Base-by-base conservation (phyloP, 129 eudicot genomes). In the Mikania micrantha region DNA sequence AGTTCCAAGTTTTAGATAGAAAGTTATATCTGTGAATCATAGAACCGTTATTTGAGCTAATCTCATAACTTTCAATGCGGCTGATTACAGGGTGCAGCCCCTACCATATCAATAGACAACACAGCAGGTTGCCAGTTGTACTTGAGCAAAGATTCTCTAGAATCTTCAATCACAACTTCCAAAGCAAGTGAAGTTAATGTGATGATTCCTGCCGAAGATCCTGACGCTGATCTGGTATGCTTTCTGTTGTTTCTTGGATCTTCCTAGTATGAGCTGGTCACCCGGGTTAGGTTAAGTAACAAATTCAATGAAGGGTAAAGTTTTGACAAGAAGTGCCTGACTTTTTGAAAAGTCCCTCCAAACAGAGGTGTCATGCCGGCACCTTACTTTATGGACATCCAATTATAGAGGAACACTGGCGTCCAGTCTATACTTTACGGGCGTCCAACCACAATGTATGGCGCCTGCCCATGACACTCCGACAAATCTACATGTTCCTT, bases 131-230 rank as follows among this genome's bases (percentile, higher is more conserved):
- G 96, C 80, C 96, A 86, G 66, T 69, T 93, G 73, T 93, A 82
- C 70, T 75, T 93, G 80, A 84, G 92, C 88, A 79, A 85, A 77
- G 90, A 84, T 44, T 83, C 99, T 72, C 77, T 93, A 41, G 90
- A 73, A 22, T 69, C 95, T 57, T 85, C 96, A 66, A 80, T 93
- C 66, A 93, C 99, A 69, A 86, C 99, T 12, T 95, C 96, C 17
- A 93, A 93, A 82, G 88, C 96, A 28, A 88, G 92, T 77, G 99
- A 93, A 83, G 77, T 89, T 65, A 93, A 93, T 66, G 96, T 93
- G 17, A 66, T 89, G 82, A 90, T 93, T 16, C 95, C 98, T 74
- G 82, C 86, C 5, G 31, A 79, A 54, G 88, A 77, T 36, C 67
- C 87, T 35, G 88, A 83, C 60, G 93, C 80, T 77, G 97, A 91